Conservation (phyloP, 1,284 basidiomycete genomes). For the Kalmanozyma brasiliensis region DNA sequence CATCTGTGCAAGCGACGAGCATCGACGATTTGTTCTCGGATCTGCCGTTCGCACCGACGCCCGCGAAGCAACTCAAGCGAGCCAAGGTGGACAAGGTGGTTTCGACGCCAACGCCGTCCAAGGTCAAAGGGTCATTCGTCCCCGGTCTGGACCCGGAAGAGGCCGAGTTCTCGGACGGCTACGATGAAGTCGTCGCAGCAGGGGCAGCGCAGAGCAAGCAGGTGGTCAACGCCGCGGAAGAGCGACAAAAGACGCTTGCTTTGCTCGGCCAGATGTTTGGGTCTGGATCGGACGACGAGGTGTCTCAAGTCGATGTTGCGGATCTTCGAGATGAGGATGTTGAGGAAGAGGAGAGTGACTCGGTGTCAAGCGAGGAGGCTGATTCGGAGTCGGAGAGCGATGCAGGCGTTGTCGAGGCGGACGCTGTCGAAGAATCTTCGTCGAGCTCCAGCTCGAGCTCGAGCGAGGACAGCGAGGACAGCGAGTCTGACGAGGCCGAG, state of each 20-base stretch:
- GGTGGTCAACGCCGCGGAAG: constrained; percentile 22
- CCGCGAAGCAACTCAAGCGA: constrained; percentile 9
- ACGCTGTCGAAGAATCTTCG: not conserved
- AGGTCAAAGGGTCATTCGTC: constrained; percentile 24
- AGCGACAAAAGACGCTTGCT: constrained; percentile 36
- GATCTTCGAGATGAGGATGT: not conserved
- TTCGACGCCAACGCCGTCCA: constrained; percentile 5
- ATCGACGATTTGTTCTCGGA: constrained; percentile 38
- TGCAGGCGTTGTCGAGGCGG: not conserved
- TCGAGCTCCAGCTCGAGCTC: constrained; percentile 6
- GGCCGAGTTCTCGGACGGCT: constrained; percentile 62
- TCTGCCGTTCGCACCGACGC: constrained; percentile 5
- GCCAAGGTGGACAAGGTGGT: constrained; percentile 4
- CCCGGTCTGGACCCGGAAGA: constrained; percentile 46
- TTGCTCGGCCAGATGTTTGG: constrained; percentile 69
- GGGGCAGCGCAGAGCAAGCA: constrained; percentile 5
- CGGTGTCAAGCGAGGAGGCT: too few species aligned
- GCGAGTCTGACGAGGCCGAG: constrained; percentile 12
- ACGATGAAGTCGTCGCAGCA: constrained; percentile 49
- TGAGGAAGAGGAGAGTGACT: not conserved
- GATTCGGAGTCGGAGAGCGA: constrained; percentile 14
- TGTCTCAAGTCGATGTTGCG: not conserved
- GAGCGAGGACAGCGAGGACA: constrained; percentile 2
- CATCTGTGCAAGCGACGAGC: not conserved
- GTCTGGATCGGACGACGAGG: constrained; percentile 72